phyloP scores from a whole-genome alignment of 139 green algal species.

The Auxenochlorella pyrenoidosa region DNA sequence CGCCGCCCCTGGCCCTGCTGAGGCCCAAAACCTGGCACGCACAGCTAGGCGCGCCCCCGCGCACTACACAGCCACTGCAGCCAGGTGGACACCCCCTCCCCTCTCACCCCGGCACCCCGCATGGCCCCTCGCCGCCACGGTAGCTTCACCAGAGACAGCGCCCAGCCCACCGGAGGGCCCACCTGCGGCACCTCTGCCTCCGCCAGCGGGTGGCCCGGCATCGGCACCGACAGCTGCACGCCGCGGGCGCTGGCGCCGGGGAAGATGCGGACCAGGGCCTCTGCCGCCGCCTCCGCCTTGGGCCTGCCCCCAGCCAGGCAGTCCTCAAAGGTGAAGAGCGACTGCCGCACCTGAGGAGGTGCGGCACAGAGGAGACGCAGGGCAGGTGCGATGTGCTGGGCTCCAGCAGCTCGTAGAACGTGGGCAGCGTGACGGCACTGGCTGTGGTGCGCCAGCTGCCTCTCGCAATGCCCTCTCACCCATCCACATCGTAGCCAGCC shows the following conservation, averaged over 20 bases:
- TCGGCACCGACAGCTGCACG: constrained; percentile 80
- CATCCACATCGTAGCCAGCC: background rate
- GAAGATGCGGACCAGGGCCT: constrained; percentile 76
- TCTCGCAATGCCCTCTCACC: background rate
- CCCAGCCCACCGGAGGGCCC: too few relatives aligned
- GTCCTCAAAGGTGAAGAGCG: constrained; percentile 91
- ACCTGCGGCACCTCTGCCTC: constrained; percentile 42
- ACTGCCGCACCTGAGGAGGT: constrained; percentile 78
- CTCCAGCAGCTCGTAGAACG: too few relatives aligned
- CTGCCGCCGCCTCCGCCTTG: constrained; percentile 91
- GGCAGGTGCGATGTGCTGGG: background rate
- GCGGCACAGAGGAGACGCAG: background rate
- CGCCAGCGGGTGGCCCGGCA: constrained; percentile 88
- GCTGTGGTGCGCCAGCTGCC: background rate
- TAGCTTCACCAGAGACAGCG: too few relatives aligned
- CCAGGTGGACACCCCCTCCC: too few relatives aligned
- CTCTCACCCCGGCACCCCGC: too few relatives aligned
- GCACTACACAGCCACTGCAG: too few relatives aligned
- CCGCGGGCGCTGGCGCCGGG: constrained; percentile 65
- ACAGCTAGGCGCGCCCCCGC: too few relatives aligned
- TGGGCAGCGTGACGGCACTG: too few relatives aligned
- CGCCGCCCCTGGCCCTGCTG: too few relatives aligned
- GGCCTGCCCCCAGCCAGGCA: constrained; percentile 86
- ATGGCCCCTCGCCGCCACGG: too few relatives aligned
- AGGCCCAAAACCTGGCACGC: too few relatives aligned